phyloP scores from a whole-genome alignment of 2,329 filamentous ascomycete genomes.

The Fusarium devonianum region DNA sequence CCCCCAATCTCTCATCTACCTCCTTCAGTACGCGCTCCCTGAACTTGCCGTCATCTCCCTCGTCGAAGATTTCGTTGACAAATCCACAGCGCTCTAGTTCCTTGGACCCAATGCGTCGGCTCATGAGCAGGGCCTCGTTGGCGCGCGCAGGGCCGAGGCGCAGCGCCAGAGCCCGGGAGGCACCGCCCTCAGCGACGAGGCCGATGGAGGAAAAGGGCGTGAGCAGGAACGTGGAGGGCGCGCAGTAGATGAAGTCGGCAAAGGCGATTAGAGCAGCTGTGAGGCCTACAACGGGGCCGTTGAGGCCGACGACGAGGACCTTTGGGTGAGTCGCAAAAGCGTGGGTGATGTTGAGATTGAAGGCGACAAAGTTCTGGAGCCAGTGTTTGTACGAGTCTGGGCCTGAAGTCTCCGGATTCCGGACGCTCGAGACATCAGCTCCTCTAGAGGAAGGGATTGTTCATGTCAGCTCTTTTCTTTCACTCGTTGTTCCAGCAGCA shows the following conservation, averaged over 20 bases:
- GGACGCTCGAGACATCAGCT: slow-evolving; percentile 73
- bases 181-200: slow-evolving; percentile 87
- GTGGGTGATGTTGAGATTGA: slow-evolving; percentile 89
- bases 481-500: too few relatives aligned
- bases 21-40: slow-evolving; percentile 75
- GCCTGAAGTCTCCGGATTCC: slow-evolving; percentile 49
- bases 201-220: slow-evolving; percentile 92
- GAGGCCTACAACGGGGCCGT: slow-evolving; percentile 89
- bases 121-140: slow-evolving; percentile 94
- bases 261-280: slow-evolving; percentile 83
- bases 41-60: slow-evolving; percentile 74
- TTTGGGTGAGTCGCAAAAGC: slow-evolving; percentile 95
- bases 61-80: slow-evolving; percentile 81
- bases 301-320: slow-evolving; percentile 88
- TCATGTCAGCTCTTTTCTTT: too few relatives aligned
- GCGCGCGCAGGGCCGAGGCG: slow-evolving; percentile 81
- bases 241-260: slow-evolving; percentile 91
- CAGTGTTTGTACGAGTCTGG: slow-evolving; percentile 58
- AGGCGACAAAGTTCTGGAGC: slow-evolving; percentile 76
- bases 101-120: slow-evolving; percentile 73
- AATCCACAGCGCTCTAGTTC: slow-evolving; percentile 81
- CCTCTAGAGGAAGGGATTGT: slow-evolving; percentile 61
- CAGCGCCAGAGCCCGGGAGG: slow-evolving; percentile 79
- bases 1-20: slow-evolving; percentile 80
- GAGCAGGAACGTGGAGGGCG: slow-evolving; percentile 82